These are phyloP conservation scores for Porcisia hertigi DNA, from an alignment of 208 protist genomes.

Conservation along the genomic window DNA sequence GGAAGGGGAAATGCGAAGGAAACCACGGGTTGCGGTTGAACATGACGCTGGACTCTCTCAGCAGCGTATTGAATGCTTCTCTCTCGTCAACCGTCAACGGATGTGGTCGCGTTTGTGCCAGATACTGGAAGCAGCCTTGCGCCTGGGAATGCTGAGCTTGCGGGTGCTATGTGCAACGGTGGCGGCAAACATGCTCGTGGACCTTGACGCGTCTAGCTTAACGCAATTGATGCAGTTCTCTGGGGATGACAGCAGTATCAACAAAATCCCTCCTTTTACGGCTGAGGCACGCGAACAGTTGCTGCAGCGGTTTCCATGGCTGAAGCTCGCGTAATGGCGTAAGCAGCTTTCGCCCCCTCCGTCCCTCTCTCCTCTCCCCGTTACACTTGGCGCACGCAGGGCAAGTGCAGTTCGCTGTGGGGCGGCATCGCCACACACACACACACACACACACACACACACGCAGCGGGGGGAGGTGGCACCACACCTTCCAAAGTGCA, in stretches of 20 bases:
- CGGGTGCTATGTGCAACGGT: slow-evolving; percentile 53
- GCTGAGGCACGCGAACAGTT: slow-evolving; percentile 41
- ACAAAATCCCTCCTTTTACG: slow-evolving; percentile 34
- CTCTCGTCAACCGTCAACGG: slow-evolving; percentile 16
- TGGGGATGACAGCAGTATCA: background rate
- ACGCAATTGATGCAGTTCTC: slow-evolving; percentile 26
- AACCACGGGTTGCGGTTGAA: background rate
- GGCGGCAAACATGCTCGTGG: slow-evolving; percentile 60
- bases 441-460: background rate
- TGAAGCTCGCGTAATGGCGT: slow-evolving; percentile 2
- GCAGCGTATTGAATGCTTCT: slow-evolving; percentile 12
- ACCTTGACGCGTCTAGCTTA: slow-evolving; percentile 43
- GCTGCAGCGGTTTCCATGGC: slow-evolving; percentile 33
- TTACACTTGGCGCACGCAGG: background rate
- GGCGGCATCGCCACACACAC: background rate
- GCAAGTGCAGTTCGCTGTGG: background rate
- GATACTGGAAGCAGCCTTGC: slow-evolving; percentile 57
- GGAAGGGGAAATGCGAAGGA: background rate
- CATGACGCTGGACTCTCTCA: background rate
- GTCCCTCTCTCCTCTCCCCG: background rate
- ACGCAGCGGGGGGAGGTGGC: background rate
- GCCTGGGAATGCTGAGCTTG: slow-evolving; percentile 49
- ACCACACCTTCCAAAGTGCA: background rate
- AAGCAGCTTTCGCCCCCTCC: background rate
- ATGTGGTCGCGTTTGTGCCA: slow-evolving; percentile 35